phyloP scores from a whole-genome alignment of 805 yeast species.

The Lipomyces spencermartinsiae region DNA sequence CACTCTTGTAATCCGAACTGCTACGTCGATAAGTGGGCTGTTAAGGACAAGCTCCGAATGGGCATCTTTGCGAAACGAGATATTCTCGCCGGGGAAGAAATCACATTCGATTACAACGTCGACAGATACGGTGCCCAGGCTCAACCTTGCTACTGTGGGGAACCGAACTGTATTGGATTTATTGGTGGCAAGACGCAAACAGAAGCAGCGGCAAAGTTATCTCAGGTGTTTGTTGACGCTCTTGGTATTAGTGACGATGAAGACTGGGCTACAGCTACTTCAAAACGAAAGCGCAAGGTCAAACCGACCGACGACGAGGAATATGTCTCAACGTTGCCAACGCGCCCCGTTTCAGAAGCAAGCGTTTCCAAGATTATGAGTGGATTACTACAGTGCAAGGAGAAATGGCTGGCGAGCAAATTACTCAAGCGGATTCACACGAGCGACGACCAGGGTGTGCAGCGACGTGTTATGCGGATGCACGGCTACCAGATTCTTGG shows the following conservation, averaged over 20 bases:
- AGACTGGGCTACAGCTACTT: slow-evolving; percentile 48
- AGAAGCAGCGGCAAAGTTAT: slow-evolving; percentile 81
- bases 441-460: slow-evolving; percentile 57
- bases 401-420: slow-evolving; percentile 64
- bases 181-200: slow-evolving; percentile 98
- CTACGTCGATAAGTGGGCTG: slow-evolving; percentile 96
- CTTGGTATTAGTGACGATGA: slow-evolving; percentile 78
- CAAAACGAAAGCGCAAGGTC: slow-evolving; percentile 64
- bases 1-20: slow-evolving; percentile 97
- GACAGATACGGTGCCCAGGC: slow-evolving; percentile 95
- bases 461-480: slow-evolving; percentile 67
- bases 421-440: slow-evolving; percentile 70
- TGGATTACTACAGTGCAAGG: slow-evolving; percentile 78
- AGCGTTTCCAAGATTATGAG: slow-evolving; percentile 83
- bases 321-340: slow-evolving; percentile 63
- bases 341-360: slow-evolving; percentile 56
- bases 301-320: slow-evolving; percentile 60
- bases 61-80: slow-evolving; percentile 88
- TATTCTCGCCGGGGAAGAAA: slow-evolving; percentile 80
- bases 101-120: slow-evolving; percentile 91
- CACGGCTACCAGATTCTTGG: slow-evolving; percentile 88
- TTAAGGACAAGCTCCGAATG: slow-evolving; percentile 86
- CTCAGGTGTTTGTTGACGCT: slow-evolving; percentile 84
- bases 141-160: slow-evolving; percentile 94
- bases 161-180: slow-evolving; percentile 86